Base-by-base conservation (phyloP, 164 flowering plant species). In the Taxillus chinensis region DNA sequence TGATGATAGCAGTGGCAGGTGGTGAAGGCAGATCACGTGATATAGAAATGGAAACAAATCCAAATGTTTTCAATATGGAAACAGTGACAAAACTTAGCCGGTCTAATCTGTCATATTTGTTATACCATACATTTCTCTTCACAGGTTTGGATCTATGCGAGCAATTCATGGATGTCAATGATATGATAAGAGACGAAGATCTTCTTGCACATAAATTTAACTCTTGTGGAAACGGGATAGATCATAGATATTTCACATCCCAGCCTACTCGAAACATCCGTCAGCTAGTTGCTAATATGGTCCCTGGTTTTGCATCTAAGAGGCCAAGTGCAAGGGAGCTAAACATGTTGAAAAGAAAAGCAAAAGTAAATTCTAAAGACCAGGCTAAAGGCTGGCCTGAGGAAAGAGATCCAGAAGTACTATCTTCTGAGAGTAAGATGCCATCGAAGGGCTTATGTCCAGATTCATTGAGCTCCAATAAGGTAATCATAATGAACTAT, bases 141-240 rank as follows among this genome's bases (percentile, higher is more conserved):
- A 38, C 86, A 92, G 98, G 99, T 64, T 74, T 91, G 74, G 97
- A 91, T 78, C 75, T 86, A 16, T 93, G 93, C 70, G 99, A 93
- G 79, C 89, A 86, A 77, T 95, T 95, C 70, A 89, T 95, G 93
- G 99, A 95, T 83, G 89, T 95, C 63, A 89, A 71, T 82, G 99
- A 95, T 65, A 75, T 95, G 87, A 89, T 95, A 61, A 82, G 76
- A 70, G 99, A 95, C 75, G 99, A 95, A 67, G 99, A 95, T 71
- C 96, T 93, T 66, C 71, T 83, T 51, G 77, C 70, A 61, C 82
- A 81, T 39, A 89, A 75, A 64, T 62, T 63, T 45, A 66, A 75
- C 51, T 65, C 77, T 14, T 78, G 80, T 69, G 86, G 71, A 49
- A 84, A 82, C 82, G 95, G 84, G 50, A 55, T 67, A 55, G 71